Base-by-base conservation (phyloP, 2,329 filamentous ascomycete species). In the Bipolaris oryzae region DNA sequence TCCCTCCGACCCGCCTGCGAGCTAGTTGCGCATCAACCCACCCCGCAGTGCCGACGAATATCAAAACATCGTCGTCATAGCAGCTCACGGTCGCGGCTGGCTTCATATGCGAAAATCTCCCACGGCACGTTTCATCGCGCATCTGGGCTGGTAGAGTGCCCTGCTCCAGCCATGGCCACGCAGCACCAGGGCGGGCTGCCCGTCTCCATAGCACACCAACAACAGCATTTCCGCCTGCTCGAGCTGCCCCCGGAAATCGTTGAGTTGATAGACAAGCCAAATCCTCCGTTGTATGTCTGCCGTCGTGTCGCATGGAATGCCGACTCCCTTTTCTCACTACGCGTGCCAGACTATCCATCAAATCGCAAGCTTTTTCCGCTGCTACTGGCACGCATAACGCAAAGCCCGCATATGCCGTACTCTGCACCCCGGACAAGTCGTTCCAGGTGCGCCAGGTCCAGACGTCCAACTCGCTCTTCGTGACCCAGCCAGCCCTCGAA, bases 361-460 rank as follows among this genome's bases (percentile, higher is more conserved):
- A 77, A 41, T 77, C 74, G 33, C 64, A 60, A 49, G 61, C 66
- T 50, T 50, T 68, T 37, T 59, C 68, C n/a, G 31, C 64, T 38
- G 42, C 66, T 7, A 55, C 69, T 45, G 53, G 41, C 48, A 56
- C 60, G 25, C 52, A 64, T 34, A 63, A 57, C 48, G 55, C 56
- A 51, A 71, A 76, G 76, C 57, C 72, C 76, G 61, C 73, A 76
- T 70, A 78, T 81, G 82, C 84, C 28, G 85, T 87, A 57, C 77
- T 89, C 57, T 88, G 86, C 74, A 87, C 84, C 2, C 75, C 79
- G 9, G 77, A 78, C 51, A 78, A 82, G 62, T 86, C 85, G 10
- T 89, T 82, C 75, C 80, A 82, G 56, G 74, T 88, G 49, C 85
- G 85, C 63, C 85, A 88, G 72, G 85, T 88, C 50, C 85, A 86